These are phyloP conservation scores for Naumovozyma baii DNA, from an alignment of 805 yeast species.

Conservation along the genomic window DNA sequence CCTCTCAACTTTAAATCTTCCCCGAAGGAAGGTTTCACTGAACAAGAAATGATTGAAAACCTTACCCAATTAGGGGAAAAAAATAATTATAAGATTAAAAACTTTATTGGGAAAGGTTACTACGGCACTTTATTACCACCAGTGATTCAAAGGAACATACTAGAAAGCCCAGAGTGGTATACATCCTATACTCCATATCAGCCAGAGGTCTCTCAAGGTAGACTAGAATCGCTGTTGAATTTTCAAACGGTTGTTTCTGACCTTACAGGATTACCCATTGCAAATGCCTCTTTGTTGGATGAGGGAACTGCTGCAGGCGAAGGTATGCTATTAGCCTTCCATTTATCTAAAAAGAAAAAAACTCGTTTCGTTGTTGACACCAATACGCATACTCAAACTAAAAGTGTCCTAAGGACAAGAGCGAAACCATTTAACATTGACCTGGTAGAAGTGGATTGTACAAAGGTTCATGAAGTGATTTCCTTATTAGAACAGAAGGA, in stretches of 20 bases:
- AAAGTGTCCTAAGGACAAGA: conserved; percentile 68
- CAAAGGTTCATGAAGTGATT: conserved; percentile 31
- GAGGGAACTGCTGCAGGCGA: conserved; percentile 98
- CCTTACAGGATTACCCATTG: conserved; percentile 86
- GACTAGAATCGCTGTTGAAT: conserved; percentile 81
- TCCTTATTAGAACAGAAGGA: conserved; percentile 31
- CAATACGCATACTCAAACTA: conserved; percentile 76
- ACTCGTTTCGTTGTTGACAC: conserved; percentile 60
- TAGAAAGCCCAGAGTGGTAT: conserved; percentile 97
- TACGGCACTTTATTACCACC: conserved; percentile 85
- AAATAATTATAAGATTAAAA: conserved; percentile 55
- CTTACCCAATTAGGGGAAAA: conserved; percentile 60
- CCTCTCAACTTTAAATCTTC: conserved; percentile 43
- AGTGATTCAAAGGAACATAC: conserved; percentile 81
- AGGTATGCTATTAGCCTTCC: conserved; percentile 81
- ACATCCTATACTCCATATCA: conserved; percentile 98
- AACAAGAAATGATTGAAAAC: conserved; percentile 66
- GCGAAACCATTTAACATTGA: conserved; percentile 67
- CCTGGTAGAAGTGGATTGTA: conserved; percentile 48
- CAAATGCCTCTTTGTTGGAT: conserved; percentile 89
- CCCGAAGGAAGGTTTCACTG: conserved; percentile 71
- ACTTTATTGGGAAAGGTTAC: conserved; percentile 90
- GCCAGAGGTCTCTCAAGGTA: conserved; percentile 95
- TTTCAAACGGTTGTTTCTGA: conserved; percentile 89
- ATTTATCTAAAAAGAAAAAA: conserved; percentile 58